phyloP scores from a whole-genome alignment of 768 basidiomycete genomes.

The Lactarius quietus region DNA sequence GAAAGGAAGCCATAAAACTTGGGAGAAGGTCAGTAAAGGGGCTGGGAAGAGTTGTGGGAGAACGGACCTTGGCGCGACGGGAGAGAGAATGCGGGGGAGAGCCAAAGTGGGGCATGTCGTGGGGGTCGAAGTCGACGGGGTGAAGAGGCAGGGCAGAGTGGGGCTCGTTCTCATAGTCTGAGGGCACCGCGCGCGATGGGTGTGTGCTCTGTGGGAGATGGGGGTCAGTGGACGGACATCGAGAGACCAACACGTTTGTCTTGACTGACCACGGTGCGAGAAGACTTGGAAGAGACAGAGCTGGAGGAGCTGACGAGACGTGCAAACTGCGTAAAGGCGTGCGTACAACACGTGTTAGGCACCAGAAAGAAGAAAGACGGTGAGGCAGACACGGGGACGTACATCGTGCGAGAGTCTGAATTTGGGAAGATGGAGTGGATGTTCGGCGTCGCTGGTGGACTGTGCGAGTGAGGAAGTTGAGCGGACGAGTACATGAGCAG shows the following conservation, averaged over 20 bases:
- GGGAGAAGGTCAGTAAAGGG: not conserved
- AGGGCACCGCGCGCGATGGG: slow-evolving; percentile 25
- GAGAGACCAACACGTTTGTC: slow-evolving; percentile 6
- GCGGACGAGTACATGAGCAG: not conserved
- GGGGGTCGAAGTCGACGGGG: slow-evolving; percentile 24
- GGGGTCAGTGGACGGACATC: slow-evolving; percentile 4
- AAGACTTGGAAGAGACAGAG: slow-evolving; percentile 24
- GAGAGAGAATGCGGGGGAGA: slow-evolving; percentile 5
- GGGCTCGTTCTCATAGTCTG: slow-evolving; percentile 27
- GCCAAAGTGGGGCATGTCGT: slow-evolving; percentile 25
- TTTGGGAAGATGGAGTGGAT: slow-evolving; percentile 33
- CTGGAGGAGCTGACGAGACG: slow-evolving; percentile 26
- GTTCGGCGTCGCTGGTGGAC: no score
- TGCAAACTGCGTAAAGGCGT: slow-evolving; percentile 27
- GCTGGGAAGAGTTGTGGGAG: not conserved
- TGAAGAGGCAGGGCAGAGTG: slow-evolving; percentile 12
- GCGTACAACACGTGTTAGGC: slow-evolving; percentile 37
- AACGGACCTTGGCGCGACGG: slow-evolving; percentile 24
- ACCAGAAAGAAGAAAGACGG: slow-evolving; percentile 29
- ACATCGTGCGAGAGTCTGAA: slow-evolving; percentile 38
- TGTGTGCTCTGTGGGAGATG: slow-evolving; percentile 26
- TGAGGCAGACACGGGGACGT: slow-evolving; percentile 30
- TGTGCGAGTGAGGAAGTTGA: slow-evolving; percentile 29
- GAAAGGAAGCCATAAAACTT: slow-evolving; percentile 59
- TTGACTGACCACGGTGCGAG: no score